Evolutionary conservation across 2,329 filamentous ascomycete genomes (phyloP).

Genomic region (Ophiocordyceps camponoti-rufipedis): DNA sequence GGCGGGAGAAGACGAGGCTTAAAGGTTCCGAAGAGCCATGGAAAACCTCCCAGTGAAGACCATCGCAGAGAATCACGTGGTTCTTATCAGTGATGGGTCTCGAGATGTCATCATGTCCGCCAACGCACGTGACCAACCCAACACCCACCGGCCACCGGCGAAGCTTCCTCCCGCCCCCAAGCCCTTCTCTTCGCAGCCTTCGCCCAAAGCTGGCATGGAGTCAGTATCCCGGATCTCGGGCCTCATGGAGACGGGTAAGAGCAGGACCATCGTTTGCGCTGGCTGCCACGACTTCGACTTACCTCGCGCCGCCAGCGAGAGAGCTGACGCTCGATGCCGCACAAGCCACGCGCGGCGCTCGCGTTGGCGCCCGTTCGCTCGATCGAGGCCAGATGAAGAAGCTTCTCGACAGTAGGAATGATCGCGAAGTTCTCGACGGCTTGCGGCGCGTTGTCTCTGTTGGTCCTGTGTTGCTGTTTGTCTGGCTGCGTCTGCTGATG

Average conservation of each 20-base stretch:
- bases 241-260: slow-evolving; percentile 80
- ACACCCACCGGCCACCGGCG: not conserved
- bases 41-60: not conserved
- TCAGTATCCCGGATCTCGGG: slow-evolving; percentile 87
- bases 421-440: slow-evolving; percentile 83
- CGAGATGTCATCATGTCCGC: not conserved
- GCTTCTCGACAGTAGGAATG: slow-evolving; percentile 81
- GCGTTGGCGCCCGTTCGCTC: slow-evolving; percentile 44
- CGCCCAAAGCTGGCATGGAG: slow-evolving; percentile 47
- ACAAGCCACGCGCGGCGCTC: slow-evolving; percentile 57
- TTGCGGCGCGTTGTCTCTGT: slow-evolving; percentile 77
- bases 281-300: not conserved
- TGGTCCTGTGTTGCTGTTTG: slow-evolving; percentile 13
- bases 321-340: slow-evolving; percentile 96
- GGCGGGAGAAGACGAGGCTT: not conserved
- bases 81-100: no score
- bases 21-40: not conserved
- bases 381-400: slow-evolving; percentile 82
- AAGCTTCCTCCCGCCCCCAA: not conserved
- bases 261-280: not conserved
- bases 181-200: slow-evolving; percentile 4
- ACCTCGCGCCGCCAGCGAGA: slow-evolving; percentile 42
- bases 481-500: slow-evolving; percentile 1
- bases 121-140: not conserved
- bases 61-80: not conserved